A percentile compares a stretch with the other conserved stretches of the same genome.
These are phyloP conservation scores for Lachnellula suecica DNA, from an alignment of 2,329 filamentous ascomycete species.

Conservation along the genomic window DNA sequence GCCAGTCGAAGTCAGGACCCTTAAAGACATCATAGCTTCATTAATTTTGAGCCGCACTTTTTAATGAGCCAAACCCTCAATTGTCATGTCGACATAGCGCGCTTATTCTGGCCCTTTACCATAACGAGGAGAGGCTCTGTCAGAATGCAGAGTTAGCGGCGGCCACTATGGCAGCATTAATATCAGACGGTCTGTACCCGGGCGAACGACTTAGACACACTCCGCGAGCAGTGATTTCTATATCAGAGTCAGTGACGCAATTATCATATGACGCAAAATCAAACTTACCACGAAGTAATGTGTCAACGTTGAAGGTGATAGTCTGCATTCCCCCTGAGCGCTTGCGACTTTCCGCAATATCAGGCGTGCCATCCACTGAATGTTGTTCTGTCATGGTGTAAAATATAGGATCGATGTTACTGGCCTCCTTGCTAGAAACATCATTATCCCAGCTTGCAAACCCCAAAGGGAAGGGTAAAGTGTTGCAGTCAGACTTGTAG, in stretches of 20 bases:
- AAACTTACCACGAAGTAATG: constrained; percentile 32
- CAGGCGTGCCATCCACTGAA: neutral
- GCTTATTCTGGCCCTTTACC: neutral
- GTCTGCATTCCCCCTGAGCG: constrained; percentile 15
- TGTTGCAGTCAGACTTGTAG: constrained; percentile 11
- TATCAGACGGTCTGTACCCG: constrained; percentile 31
- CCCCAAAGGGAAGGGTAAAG: constrained; percentile 19
- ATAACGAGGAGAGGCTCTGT: neutral
- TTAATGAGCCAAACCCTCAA: neutral
- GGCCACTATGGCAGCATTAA: constrained; percentile 32
- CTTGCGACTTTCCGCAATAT: neutral
- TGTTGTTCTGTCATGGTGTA: constrained; percentile 8
- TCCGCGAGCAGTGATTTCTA: constrained; percentile 28
- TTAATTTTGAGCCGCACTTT: neutral
- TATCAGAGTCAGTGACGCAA: neutral
- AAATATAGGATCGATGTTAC: constrained; percentile 22
- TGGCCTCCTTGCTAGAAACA: constrained; percentile 1
- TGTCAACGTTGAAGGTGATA: constrained; percentile 31
- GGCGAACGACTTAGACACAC: constrained; percentile 33
- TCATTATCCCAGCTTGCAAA: constrained; percentile 12
- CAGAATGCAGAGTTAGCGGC: constrained; percentile 16
- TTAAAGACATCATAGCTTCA: neutral
- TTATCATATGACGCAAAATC: neutral
- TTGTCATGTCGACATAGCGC: neutral
- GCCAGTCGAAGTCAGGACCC: neutral